Percentiles rank a stretch among this genome's conserved stretches.
These are phyloP conservation scores for Pseudonitzschia multiseries DNA, from an alignment of 108 stramenopile genomes.

Conservation along the genomic window DNA sequence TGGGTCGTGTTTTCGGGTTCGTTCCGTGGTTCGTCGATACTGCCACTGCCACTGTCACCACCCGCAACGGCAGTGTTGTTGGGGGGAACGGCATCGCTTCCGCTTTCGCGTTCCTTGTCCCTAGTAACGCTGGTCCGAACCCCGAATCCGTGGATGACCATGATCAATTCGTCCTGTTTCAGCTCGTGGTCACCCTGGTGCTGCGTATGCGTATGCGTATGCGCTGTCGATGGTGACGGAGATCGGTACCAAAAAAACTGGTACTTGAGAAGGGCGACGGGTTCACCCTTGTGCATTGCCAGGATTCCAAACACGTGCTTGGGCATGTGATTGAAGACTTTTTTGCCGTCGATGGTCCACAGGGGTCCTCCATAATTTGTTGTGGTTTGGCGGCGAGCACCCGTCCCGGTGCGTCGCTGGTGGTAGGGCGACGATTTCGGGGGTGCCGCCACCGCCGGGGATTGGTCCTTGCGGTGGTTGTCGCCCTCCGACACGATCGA, in stretches of 20 bases:
- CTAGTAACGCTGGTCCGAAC: background rate
- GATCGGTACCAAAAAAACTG: slow-evolving; percentile 33
- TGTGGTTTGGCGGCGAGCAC: no score
- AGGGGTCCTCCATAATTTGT: slow-evolving; percentile 10
- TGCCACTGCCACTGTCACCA: background rate
- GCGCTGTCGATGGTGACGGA: background rate
- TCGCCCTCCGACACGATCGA: no score
- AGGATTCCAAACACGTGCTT: slow-evolving; percentile 33
- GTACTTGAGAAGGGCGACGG: slow-evolving; percentile 30
- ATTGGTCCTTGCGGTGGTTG: no score
- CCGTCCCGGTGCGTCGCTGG: no score
- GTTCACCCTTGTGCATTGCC: slow-evolving; percentile 24
- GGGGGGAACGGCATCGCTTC: background rate
- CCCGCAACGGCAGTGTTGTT: background rate
- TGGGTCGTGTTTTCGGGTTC: background rate
- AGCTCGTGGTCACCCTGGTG: background rate
- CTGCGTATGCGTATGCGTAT: no score
- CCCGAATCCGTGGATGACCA: slow-evolving; percentile 53
- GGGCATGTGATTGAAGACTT: slow-evolving; percentile 20
- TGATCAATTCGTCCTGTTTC: slow-evolving; percentile 51
- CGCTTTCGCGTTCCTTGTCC: background rate
- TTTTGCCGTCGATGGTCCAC: slow-evolving; percentile 32
- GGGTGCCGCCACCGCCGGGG: background rate
- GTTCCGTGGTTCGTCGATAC: no score
- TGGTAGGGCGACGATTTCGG: background rate